Evolutionary conservation across 208 protist species (phyloP).

Genomic region (Wallacemonas rigidus): DNA sequence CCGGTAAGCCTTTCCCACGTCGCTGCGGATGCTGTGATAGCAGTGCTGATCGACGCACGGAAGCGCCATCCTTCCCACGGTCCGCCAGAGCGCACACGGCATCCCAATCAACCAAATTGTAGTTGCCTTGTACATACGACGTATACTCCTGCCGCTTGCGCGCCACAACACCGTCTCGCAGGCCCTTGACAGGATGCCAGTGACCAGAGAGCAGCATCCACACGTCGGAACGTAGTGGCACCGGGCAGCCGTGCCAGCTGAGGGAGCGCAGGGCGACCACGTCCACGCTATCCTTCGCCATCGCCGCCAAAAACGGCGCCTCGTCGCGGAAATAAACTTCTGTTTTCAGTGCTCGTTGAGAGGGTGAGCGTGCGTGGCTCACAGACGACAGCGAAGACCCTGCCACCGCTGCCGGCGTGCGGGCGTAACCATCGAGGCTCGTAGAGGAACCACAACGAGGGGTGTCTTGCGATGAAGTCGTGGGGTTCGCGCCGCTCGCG

Average conservation of each 20-base stretch:
- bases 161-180: constrained; percentile 36
- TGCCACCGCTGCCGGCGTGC: neutral
- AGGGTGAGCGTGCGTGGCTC: no score
- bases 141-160: constrained; percentile 65
- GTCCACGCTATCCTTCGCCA: constrained; percentile 34
- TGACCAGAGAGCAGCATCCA: constrained; percentile 66
- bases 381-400: neutral
- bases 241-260: constrained; percentile 62
- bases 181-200: constrained; percentile 43
- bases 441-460: no score
- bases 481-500: no score
- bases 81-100: constrained; percentile 43
- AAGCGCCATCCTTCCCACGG: constrained; percentile 19
- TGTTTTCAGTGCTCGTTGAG: neutral
- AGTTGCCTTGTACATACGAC: constrained; percentile 48
- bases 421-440: neutral
- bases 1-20: neutral
- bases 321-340: constrained; percentile 17
- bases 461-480: no score
- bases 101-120: constrained; percentile 61
- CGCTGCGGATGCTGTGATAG: constrained; percentile 6
- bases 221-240: constrained; percentile 48
- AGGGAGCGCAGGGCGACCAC: constrained; percentile 46
- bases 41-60: constrained; percentile 31
- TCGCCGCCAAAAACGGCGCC: constrained; percentile 28